These are phyloP conservation scores for Zygoascus hellenicus DNA, from an alignment of 1,139 yeast genomes.

Conservation along the genomic window DNA sequence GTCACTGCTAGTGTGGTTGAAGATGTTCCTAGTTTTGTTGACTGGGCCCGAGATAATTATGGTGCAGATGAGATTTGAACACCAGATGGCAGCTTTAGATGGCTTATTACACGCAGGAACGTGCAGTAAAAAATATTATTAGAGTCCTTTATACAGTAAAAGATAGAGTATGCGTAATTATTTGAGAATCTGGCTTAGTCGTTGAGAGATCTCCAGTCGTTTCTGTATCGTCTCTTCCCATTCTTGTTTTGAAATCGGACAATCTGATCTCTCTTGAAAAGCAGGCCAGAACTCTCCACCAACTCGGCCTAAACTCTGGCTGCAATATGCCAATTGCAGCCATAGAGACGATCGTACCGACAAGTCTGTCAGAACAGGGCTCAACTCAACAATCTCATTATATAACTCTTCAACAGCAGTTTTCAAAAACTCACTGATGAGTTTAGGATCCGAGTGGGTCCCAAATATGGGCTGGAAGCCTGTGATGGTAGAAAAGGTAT, in stretches of 20 bases:
- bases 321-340: conserved; percentile 68
- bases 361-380: conserved; percentile 38
- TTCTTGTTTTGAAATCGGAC: conserved; percentile 29
- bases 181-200: conserved; percentile 17
- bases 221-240: conserved; percentile 38
- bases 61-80: conserved; percentile 2
- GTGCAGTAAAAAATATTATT: background rate
- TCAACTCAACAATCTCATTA: conserved; percentile 33
- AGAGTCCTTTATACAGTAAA: background rate
- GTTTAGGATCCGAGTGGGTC: conserved; percentile 12
- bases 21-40: conserved; percentile 60
- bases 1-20: conserved; percentile 55
- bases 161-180: background rate
- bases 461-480: conserved; percentile 58
- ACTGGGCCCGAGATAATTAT: conserved; percentile 37
- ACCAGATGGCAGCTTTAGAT: background rate
- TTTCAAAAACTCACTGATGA: conserved; percentile 41
- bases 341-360: conserved; percentile 56
- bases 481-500: conserved; percentile 65
- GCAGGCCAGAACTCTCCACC: conserved; percentile 58
- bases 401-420: conserved; percentile 36
- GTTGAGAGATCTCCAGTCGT: conserved; percentile 35
- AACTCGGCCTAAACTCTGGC: conserved; percentile 65
- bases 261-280: conserved; percentile 23
- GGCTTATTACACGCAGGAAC: background rate